Evolutionary conservation across 768 basidiomycete genomes (phyloP).

Genomic region (Piloderma croceum): DNA sequence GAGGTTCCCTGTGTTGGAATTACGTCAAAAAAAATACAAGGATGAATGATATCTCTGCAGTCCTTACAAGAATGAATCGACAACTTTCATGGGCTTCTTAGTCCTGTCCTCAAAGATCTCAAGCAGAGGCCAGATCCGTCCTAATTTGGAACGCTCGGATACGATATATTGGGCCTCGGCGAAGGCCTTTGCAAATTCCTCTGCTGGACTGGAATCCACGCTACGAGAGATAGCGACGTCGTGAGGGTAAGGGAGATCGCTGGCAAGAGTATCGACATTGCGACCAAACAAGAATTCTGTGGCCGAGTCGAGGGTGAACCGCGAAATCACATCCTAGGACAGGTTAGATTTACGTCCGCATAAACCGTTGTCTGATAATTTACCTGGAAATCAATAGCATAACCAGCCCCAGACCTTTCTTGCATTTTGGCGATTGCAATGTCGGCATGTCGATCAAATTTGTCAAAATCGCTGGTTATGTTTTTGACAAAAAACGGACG

Average conservation of each 20-base stretch:
- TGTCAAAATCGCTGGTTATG: constrained; percentile 52
- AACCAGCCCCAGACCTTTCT: constrained; percentile 41
- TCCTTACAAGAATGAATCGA: constrained; percentile 49
- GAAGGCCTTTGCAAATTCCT: constrained; percentile 45
- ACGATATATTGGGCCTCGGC: constrained; percentile 39
- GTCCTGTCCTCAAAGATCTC: constrained; percentile 51
- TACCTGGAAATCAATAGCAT: constrained; percentile 59
- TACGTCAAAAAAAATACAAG: too few species aligned
- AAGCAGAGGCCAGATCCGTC: constrained; percentile 43
- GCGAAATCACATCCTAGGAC: too few species aligned
- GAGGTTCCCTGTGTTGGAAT: too few species aligned
- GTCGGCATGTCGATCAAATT: constrained; percentile 53
- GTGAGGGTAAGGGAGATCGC: constrained; percentile 44
- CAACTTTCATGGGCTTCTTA: constrained; percentile 38
- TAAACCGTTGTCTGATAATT: too few species aligned
- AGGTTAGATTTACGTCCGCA: neutral
- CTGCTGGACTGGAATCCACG: constrained; percentile 45
- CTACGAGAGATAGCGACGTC: constrained; percentile 2
- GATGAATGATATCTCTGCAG: too few species aligned
- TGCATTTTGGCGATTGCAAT: constrained; percentile 39
- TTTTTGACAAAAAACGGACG: constrained; percentile 62
- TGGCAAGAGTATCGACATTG: constrained; percentile 41
- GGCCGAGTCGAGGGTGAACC: too few species aligned
- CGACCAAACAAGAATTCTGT: constrained; percentile 53
- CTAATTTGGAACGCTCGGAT: constrained; percentile 34